Evolutionary conservation across 306 rosid species (phyloP).

Genomic region (Fragaria vesca): DNA sequence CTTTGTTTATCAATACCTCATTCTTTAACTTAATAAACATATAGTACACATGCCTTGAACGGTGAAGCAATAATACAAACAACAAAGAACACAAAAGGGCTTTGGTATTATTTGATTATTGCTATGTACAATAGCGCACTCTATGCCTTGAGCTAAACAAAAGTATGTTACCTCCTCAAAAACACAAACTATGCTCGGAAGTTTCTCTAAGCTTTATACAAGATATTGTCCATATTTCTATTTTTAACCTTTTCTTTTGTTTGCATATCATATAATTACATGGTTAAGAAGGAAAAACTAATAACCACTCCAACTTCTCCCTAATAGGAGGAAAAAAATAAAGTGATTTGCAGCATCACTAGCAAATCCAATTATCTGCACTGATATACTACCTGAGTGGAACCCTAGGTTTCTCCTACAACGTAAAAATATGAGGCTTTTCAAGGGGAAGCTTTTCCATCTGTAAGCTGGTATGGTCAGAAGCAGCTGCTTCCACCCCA

Average conservation of each 20-base stretch:
- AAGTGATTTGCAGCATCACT: conserved; percentile 5
- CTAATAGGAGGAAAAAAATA: neutral
- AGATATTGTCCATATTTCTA: neutral
- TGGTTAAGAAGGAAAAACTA: conserved; percentile 11
- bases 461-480: conserved; percentile 44
- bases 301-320: conserved; percentile 9
- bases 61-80: neutral
- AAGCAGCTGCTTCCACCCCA: conserved; percentile 41
- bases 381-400: conserved; percentile 1
- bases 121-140: neutral
- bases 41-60: neutral
- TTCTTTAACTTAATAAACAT: neutral
- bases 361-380: conserved; percentile 28
- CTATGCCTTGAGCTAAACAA: neutral
- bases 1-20: neutral
- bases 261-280: conserved; percentile 17
- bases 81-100: neutral
- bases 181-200: neutral
- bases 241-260: conserved; percentile 15
- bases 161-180: neutral
- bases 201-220: conserved; percentile 4
- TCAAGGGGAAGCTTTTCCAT: conserved; percentile 63
- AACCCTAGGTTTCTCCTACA: conserved; percentile 6
- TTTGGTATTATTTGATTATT: neutral
- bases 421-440: conserved; percentile 34